Evolutionary conservation across 208 protist genomes (phyloP).

Genomic region (Phytomonas sp.): DNA sequence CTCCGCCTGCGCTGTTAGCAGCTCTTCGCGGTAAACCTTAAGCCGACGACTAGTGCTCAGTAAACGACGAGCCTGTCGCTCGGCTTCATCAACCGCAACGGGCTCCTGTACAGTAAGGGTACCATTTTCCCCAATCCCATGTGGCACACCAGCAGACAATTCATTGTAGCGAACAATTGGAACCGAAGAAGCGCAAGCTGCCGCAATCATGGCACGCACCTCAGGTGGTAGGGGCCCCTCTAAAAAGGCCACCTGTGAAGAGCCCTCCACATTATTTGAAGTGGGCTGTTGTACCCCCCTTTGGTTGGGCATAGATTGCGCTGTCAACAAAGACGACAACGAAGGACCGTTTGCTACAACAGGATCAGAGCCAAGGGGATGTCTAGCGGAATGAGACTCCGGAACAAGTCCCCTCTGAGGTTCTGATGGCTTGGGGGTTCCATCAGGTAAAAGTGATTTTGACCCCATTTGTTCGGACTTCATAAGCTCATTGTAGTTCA

Average conservation of each 20-base stretch:
- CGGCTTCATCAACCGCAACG: slow-evolving; percentile 29
- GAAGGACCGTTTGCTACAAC: background rate
- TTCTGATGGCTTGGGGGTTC: background rate
- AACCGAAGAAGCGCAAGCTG: slow-evolving; percentile 18
- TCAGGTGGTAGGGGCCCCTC: slow-evolving; percentile 71
- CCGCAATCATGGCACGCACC: slow-evolving; percentile 57
- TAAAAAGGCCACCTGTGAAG: slow-evolving; percentile 5
- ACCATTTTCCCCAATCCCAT: background rate
- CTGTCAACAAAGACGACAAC: background rate
- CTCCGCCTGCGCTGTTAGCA: slow-evolving; percentile 64
- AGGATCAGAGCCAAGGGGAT: background rate
- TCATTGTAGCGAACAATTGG: background rate
- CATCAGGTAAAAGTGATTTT: background rate
- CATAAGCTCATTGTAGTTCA: slow-evolving; percentile 41
- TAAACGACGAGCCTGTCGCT: slow-evolving; percentile 68
- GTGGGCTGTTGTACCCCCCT: slow-evolving; percentile 2
- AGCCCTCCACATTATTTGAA: background rate
- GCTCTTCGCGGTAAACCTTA: slow-evolving; percentile 73
- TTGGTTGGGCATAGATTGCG: background rate
- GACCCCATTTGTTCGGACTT: slow-evolving; percentile 13
- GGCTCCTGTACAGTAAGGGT: background rate
- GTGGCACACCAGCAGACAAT: background rate
- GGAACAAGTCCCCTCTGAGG: background rate
- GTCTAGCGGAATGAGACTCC: background rate
- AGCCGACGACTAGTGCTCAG: slow-evolving; percentile 70